A percentile compares a stretch with the other conserved stretches of the same genome.
phyloP scores from a whole-genome alignment of 148 eudicot genomes.

The Fagopyrum tataricum region DNA sequence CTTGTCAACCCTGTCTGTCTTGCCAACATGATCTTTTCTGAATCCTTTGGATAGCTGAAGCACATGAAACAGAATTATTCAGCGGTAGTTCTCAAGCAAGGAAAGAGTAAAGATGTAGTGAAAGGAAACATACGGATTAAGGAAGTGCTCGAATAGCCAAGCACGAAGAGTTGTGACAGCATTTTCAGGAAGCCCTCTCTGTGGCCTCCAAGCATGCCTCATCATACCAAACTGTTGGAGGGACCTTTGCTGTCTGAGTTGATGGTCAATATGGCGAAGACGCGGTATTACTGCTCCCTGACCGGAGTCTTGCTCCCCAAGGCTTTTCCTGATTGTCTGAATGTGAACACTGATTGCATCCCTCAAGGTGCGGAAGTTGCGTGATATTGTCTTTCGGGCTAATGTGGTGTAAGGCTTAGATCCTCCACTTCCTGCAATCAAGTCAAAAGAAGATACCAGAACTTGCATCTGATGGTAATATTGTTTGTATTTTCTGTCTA shows the following conservation, averaged over 20 bases:
- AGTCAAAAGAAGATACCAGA: constrained; percentile 65
- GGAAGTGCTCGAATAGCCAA: constrained; percentile 97
- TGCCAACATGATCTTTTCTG: constrained; percentile 82
- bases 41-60: constrained; percentile 84
- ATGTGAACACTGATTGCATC: constrained; percentile 72
- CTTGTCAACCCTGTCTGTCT: constrained; percentile 82
- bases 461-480: constrained; percentile 83
- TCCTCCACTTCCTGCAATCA: constrained; percentile 67
- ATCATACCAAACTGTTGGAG: constrained; percentile 80
- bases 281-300: constrained; percentile 57
- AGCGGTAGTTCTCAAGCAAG: neutral
- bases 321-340: constrained; percentile 38
- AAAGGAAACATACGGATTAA: constrained; percentile 67
- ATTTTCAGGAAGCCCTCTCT: constrained; percentile 84
- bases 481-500: constrained; percentile 81
- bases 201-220: constrained; percentile 95
- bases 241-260: constrained; percentile 72
- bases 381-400: constrained; percentile 72
- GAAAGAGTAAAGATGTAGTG: constrained; percentile 1
- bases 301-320: constrained; percentile 70
- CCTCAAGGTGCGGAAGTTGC: constrained; percentile 74
- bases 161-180: constrained; percentile 94
- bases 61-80: neutral
- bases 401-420: constrained; percentile 71
- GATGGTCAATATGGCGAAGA: constrained; percentile 75